A percentile compares a stretch with the other conserved stretches of the same genome.
phyloP scores from a whole-genome alignment of 2,329 filamentous ascomycete genomes.

The Gaeumannomyces tritici region DNA sequence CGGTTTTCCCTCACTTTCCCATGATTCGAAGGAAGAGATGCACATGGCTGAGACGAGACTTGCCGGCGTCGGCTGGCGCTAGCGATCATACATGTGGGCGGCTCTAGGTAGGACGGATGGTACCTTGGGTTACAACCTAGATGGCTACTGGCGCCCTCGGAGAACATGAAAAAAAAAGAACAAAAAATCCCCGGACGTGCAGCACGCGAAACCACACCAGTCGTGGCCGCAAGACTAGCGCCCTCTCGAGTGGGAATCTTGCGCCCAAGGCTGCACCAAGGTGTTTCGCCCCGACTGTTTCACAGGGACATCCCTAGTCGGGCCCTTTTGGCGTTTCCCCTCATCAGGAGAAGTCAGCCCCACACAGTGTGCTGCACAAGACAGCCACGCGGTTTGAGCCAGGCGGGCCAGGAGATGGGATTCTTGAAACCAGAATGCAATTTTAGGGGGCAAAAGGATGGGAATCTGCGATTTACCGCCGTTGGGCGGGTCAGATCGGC shows the following conservation, averaged over 20 bases:
- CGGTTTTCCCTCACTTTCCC: background rate
- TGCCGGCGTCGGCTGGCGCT: background rate
- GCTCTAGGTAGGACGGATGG: too few relatives aligned
- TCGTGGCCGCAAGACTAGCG: background rate
- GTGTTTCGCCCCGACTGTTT: conserved; percentile 1
- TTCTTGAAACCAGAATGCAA: conserved; percentile 5
- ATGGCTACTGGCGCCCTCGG: too few relatives aligned
- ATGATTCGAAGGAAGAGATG: background rate
- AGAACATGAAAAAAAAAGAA: background rate
- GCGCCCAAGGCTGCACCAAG: background rate
- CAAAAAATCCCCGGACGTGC: background rate
- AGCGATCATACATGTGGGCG: too few relatives aligned
- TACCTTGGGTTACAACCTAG: too few relatives aligned
- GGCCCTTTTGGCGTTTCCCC: background rate
- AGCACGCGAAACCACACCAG: background rate
- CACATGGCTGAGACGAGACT: background rate
- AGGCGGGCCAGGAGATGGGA: background rate
- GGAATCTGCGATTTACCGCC: background rate
- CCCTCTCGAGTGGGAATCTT: background rate
- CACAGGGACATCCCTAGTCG: background rate
- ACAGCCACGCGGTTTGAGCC: background rate
- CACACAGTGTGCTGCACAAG: background rate
- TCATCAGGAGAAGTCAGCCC: background rate
- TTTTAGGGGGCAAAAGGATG: background rate
- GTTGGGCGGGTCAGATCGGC: background rate